Percentiles rank a stretch among this genome's conserved stretches.
Evolutionary conservation across 305 asterid genomes (phyloP).

Genomic region (Fraxinus sp.): DNA sequence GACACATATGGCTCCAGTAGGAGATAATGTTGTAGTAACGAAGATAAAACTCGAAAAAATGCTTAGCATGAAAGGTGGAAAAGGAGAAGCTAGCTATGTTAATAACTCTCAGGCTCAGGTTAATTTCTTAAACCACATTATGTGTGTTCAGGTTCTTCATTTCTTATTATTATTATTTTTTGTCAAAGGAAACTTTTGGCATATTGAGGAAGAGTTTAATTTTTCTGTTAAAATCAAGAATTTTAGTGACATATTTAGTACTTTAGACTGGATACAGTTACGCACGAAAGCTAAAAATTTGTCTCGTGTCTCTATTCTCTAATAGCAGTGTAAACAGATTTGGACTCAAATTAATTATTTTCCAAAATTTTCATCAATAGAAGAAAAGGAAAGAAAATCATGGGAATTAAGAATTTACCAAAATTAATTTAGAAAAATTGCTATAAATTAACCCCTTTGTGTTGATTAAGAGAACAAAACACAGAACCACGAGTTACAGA

Average conservation of each 20-base stretch:
- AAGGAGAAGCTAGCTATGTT: conserved; percentile 85
- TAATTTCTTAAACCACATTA: not conserved
- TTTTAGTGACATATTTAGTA: not conserved
- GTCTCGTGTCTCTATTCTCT: not conserved
- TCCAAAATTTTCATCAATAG: not conserved
- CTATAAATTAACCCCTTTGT: not conserved
- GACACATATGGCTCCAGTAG: conserved; percentile 47
- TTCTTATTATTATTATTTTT: not conserved
- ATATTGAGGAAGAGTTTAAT: not conserved
- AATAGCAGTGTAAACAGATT: not conserved
- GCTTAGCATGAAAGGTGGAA: conserved; percentile 59
- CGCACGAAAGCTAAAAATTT: not conserved
- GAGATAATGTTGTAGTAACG: conserved; percentile 64
- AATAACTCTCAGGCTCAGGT: conserved; percentile 98
- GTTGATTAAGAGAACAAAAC: not conserved
- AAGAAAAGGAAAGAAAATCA: not conserved
- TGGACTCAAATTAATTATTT: not conserved
- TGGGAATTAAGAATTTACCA: not conserved
- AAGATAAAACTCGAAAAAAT: conserved; percentile 65
- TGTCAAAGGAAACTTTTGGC: not conserved
- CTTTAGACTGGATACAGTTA: not conserved
- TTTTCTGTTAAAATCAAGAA: not conserved
- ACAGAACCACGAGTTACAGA: not conserved
- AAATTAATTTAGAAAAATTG: not conserved
- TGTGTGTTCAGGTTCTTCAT: not conserved